Conservation (phyloP, 31 red algal genomes). For the Asparagopsis taxiformis region DNA sequence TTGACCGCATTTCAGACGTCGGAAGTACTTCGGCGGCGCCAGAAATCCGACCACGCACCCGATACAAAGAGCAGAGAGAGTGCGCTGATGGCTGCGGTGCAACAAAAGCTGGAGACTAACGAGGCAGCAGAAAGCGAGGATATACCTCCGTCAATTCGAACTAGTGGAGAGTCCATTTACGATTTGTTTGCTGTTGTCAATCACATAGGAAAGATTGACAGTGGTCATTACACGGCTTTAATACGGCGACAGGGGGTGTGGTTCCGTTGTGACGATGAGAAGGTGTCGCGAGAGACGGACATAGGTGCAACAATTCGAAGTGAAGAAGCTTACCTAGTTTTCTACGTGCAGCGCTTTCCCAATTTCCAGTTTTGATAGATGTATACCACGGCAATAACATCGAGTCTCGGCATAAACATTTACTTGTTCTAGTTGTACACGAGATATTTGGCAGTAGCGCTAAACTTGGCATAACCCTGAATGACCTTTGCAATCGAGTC, state of each 20-base stretch:
- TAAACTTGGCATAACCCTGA: slow-evolving; percentile 98
- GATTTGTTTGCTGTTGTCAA: slow-evolving; percentile 91
- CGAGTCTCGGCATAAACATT: background rate
- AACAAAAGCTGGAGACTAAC: background rate
- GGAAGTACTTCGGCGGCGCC: slow-evolving; percentile 35
- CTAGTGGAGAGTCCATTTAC: slow-evolving; percentile 60
- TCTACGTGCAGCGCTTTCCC: slow-evolving; percentile 73
- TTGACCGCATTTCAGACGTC: slow-evolving; percentile 68
- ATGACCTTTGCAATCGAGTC: slow-evolving; percentile 98
- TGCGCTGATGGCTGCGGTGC: background rate
- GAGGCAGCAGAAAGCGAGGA: background rate
- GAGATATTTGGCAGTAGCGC: slow-evolving; percentile 89
- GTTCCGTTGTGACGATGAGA: slow-evolving; percentile 93
- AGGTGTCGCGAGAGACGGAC: slow-evolving; percentile 44
- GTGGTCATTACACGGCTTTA: slow-evolving; percentile 89
- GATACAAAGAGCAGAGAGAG: slow-evolving; percentile 1
- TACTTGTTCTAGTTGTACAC: slow-evolving; percentile 88
- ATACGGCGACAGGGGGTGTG: slow-evolving; percentile 73
- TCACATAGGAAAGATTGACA: slow-evolving; percentile 91
- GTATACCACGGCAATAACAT: background rate
- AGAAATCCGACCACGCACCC: background rate
- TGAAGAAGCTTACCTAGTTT: slow-evolving; percentile 78
- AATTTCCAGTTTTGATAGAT: slow-evolving; percentile 44
- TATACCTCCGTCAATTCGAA: background rate
- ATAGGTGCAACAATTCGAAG: slow-evolving; percentile 49